Evolutionary conservation across 441 rosid genomes (phyloP), one percentile per base, ranked within the genome.

Genomic region (Aquilaria agallochum): DNA sequence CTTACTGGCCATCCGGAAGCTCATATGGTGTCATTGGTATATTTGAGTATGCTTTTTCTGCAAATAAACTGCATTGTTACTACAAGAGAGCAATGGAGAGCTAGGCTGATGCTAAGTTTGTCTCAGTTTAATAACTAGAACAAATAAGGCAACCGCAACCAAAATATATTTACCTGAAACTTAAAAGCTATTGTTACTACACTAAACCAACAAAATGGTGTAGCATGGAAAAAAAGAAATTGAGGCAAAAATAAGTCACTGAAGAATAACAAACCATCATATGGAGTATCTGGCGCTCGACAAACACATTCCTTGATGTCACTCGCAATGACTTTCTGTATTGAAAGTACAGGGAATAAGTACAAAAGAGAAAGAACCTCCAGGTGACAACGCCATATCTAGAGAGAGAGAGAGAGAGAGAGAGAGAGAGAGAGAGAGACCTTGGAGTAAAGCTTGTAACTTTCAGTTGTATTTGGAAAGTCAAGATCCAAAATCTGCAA

Each of bases 1-100:
- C 97, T 90, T 83, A 92, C 99, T 90, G 99, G 90, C 99, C 99
- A 86, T 95, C 99, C 59, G 99, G 99, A 74, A 95, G 96, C 82
- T 95, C 99, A 59, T 95, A 95, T 2, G 98, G 85, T 59, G 99
- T 92, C 86, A 87, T 95, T 45, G 98, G 99, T 74, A 95, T 90
- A 79, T 95, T 95, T 69, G 99, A 86, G 73, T 95, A 95, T 31
- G 92, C 75, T 65, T 64, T 83, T 74, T 95, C 99, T 95, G 89
- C 72, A 66, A 64, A 56, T 59, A 59, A 72, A 70, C 54, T 62
- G 14, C 47, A 9, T 66, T 30, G 50, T 67, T 27, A 55, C 74
- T 60, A 74, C 64, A 65, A 57, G 59, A 50, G 27, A 8, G 7
- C 42, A 36, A 36, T 20, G 3, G 7, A 36, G 42, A 36, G 27